These are phyloP conservation scores for Fistulina hepatica DNA, from an alignment of 1,284 basidiomycete species.

Conservation along the genomic window DNA sequence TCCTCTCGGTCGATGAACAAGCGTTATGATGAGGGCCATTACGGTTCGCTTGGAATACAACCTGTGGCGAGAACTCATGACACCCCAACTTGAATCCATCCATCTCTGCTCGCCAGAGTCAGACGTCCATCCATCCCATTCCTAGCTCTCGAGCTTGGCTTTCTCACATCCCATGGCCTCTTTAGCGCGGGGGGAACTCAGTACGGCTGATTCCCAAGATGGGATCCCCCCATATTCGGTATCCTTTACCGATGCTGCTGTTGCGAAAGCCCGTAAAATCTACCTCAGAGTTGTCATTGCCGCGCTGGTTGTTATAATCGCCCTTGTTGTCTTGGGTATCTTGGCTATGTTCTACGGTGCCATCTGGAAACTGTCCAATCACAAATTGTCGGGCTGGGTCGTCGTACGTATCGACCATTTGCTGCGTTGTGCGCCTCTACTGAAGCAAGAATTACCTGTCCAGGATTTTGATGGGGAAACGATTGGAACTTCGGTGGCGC, in stretches of 20 bases:
- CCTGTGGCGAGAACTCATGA: too few species aligned
- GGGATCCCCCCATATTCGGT: too few species aligned
- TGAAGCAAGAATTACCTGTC: neutral
- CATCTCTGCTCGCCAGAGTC: too few species aligned
- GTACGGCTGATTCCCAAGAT: too few species aligned
- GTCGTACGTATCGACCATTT: conserved; percentile 24
- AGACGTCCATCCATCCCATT: too few species aligned
- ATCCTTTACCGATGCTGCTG: conserved; percentile 12
- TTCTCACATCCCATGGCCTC: too few species aligned
- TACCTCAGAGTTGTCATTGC: conserved; percentile 30
- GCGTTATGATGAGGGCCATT: too few species aligned
- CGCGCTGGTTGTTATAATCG: conserved; percentile 21
- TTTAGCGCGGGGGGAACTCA: too few species aligned
- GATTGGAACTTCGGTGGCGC: conserved; percentile 31
- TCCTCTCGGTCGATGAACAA: too few species aligned
- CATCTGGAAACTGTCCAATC: conserved; percentile 31
- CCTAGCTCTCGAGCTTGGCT: too few species aligned
- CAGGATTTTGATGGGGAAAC: conserved; percentile 45
- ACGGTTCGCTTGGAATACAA: too few species aligned
- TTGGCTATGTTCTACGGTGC: conserved; percentile 41
- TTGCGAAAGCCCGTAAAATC: conserved; percentile 20
- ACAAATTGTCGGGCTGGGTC: conserved; percentile 29
- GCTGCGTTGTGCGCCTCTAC: neutral
- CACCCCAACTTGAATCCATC: too few species aligned
- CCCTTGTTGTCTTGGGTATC: conserved; percentile 28